Percentiles rank a stretch among this genome's conserved stretches.
These are phyloP conservation scores for Phoma sp. DNA, from an alignment of 2,329 filamentous ascomycete species.

Conservation along the genomic window DNA sequence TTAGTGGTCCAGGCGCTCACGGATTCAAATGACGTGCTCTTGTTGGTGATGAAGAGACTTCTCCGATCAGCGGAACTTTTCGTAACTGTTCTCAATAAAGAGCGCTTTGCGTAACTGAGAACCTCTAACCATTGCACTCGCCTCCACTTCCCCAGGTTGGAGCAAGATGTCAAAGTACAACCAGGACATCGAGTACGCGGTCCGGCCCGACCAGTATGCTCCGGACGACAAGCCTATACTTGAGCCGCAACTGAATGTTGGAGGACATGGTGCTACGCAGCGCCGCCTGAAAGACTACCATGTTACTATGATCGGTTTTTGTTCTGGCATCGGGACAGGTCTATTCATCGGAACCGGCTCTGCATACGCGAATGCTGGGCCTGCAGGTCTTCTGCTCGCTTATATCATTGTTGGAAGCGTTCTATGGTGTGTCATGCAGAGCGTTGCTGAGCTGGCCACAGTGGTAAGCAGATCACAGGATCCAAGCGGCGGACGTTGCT, in stretches of 20 bases:
- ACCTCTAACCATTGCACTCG: background rate
- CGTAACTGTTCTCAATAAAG: conserved; percentile 10
- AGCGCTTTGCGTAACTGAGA: background rate
- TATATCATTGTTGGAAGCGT: conserved; percentile 62
- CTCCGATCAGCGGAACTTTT: conserved; percentile 6
- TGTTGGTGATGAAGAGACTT: conserved; percentile 24
- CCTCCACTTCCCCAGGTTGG: conserved; percentile 8
- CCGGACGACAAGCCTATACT: conserved; percentile 25
- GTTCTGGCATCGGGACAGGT: conserved; percentile 30
- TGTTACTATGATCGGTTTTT: conserved; percentile 33
- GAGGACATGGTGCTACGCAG: conserved; percentile 28
- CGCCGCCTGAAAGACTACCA: conserved; percentile 27
- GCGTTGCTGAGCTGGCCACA: conserved; percentile 66
- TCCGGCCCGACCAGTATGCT: conserved; percentile 11
- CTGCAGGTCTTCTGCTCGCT: conserved; percentile 62
- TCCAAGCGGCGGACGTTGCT: background rate
- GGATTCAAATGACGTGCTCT: conserved; percentile 30
- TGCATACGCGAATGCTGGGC: conserved; percentile 45
- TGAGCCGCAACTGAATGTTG: conserved; percentile 29
- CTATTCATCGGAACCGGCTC: conserved; percentile 30
- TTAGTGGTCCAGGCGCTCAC: conserved; percentile 22
- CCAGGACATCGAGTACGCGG: conserved; percentile 23
- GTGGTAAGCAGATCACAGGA: conserved; percentile 15
- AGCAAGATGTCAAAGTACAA: conserved; percentile 19
- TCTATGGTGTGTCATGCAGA: conserved; percentile 67